Percentiles rank a stretch among this genome's conserved stretches.
Conservation (phyloP, 495 filamentous ascomycete genomes). For the Friedmanniomyces simplex region DNA sequence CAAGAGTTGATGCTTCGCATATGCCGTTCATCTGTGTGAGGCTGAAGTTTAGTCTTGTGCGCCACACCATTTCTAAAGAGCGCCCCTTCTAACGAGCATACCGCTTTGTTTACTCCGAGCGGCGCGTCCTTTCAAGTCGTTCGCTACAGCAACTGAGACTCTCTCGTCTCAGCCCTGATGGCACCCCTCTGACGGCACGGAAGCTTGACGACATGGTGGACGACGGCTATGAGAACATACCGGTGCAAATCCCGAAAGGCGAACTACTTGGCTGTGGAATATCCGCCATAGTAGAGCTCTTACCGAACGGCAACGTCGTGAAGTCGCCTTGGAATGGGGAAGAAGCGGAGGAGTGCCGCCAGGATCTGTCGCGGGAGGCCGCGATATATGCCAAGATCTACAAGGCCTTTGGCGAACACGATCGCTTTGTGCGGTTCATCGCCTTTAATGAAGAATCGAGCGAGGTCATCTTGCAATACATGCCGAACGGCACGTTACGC, state of each 20-base stretch:
- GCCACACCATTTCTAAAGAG: background rate
- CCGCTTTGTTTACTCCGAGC: no score
- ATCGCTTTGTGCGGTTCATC: background rate
- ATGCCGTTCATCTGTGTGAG: background rate
- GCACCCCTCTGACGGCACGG: no score
- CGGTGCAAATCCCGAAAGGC: no score
- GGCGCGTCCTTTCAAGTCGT: no score
- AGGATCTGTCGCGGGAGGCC: background rate
- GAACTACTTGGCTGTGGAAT: no score
- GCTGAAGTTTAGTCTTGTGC: background rate
- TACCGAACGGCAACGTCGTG: background rate
- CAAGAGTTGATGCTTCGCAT: background rate
- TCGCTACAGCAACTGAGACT: no score
- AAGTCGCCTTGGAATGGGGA: background rate
- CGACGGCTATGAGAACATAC: no score
- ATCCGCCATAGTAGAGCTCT: background rate
- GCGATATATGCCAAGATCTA: background rate
- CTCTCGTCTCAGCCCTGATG: no score
- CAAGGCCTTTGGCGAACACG: background rate
- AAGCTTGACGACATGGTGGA: no score
- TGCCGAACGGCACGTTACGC: background rate
- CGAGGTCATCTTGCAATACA: background rate
- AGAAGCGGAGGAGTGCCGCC: background rate
- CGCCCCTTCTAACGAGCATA: no score
- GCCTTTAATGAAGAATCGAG: background rate